Evolutionary conservation across 2,329 filamentous ascomycete genomes (phyloP).

Genomic region (Chaetomiaceae sp.): DNA sequence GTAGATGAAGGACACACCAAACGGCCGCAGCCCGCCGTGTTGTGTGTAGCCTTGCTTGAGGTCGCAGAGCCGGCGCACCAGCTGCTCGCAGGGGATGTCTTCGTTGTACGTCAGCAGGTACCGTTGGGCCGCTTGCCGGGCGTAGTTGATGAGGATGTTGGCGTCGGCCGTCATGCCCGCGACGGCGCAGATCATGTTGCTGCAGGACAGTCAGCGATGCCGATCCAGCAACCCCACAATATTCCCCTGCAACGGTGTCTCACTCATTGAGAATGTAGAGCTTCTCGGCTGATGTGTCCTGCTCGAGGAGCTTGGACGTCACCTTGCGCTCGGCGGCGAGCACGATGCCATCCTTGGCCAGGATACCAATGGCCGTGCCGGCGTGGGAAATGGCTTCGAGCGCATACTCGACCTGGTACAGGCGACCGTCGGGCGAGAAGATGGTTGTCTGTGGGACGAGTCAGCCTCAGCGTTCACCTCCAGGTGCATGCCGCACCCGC

Average conservation of each 20-base stretch:
- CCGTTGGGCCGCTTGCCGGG: slow-evolving; percentile 90
- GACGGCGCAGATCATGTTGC: slow-evolving; percentile 99
- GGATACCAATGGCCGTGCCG: slow-evolving; percentile 91
- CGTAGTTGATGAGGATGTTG: slow-evolving; percentile 99
- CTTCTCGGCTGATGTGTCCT: slow-evolving; percentile 99
- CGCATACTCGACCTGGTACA: slow-evolving; percentile 99
- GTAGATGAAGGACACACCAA: slow-evolving; percentile 99
- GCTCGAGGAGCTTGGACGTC: slow-evolving; percentile 97
- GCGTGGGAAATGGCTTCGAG: slow-evolving; percentile 98
- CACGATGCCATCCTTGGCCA: slow-evolving; percentile 97
- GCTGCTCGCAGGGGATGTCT: slow-evolving; percentile 98
- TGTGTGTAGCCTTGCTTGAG: slow-evolving; percentile 99
- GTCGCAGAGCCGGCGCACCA: slow-evolving; percentile 93
- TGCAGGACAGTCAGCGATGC: slow-evolving; percentile 35
- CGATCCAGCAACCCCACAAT: no score
- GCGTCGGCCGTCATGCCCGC: slow-evolving; percentile 99
- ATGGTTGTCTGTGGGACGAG: slow-evolving; percentile 74
- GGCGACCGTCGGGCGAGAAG: slow-evolving; percentile 96
- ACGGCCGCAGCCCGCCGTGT: slow-evolving; percentile 94
- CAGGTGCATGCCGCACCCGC: slow-evolving; percentile 10
- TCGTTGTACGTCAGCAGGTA: slow-evolving; percentile 99
- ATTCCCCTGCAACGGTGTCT: slow-evolving; percentile 4
- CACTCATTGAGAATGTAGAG: slow-evolving; percentile 99
- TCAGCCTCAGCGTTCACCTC: slow-evolving; percentile 21
- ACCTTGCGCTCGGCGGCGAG: slow-evolving; percentile 97